These are phyloP conservation scores for Geranomyces variabilis DNA, from an alignment of 192 early-diverging fungal genomes.

Conservation along the genomic window DNA sequence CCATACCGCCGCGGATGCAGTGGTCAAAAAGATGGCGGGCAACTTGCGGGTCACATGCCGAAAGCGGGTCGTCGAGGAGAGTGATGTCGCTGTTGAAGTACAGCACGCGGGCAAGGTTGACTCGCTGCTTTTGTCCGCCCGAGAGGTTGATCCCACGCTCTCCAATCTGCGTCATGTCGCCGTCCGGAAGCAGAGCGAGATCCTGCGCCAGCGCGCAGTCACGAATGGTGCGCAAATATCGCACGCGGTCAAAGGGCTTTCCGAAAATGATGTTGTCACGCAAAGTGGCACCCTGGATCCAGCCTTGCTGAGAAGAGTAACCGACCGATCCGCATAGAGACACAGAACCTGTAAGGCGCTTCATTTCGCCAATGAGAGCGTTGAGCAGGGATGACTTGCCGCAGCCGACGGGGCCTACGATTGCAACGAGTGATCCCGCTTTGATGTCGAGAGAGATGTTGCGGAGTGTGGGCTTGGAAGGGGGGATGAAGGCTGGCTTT, in stretches of 20 bases:
- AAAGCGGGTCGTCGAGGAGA: slow-evolving; percentile 80
- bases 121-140: slow-evolving; percentile 79
- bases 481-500: no score
- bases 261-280: slow-evolving; percentile 43
- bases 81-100: slow-evolving; percentile 21
- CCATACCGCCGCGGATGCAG: slow-evolving; percentile 76
- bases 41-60: slow-evolving; percentile 56
- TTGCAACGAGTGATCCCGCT: background rate
- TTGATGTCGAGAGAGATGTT: background rate
- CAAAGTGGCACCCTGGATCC: slow-evolving; percentile 31
- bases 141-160: slow-evolving; percentile 51
- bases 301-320: slow-evolving; percentile 31
- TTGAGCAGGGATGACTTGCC: slow-evolving; percentile 80
- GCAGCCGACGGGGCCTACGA: slow-evolving; percentile 66
- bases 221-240: slow-evolving; percentile 31
- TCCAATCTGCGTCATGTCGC: slow-evolving; percentile 49
- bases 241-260: slow-evolving; percentile 22
- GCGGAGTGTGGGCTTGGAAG: no score
- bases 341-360: slow-evolving; percentile 49
- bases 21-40: slow-evolving; percentile 54
- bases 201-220: slow-evolving; percentile 47
- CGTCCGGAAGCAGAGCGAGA: slow-evolving; percentile 36
- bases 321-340: slow-evolving; percentile 17
- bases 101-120: slow-evolving; percentile 34
- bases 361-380: slow-evolving; percentile 77